Base-by-base conservation (phyloP, 441 rosid genomes). In the Pelargonium myrrhifolium region DNA sequence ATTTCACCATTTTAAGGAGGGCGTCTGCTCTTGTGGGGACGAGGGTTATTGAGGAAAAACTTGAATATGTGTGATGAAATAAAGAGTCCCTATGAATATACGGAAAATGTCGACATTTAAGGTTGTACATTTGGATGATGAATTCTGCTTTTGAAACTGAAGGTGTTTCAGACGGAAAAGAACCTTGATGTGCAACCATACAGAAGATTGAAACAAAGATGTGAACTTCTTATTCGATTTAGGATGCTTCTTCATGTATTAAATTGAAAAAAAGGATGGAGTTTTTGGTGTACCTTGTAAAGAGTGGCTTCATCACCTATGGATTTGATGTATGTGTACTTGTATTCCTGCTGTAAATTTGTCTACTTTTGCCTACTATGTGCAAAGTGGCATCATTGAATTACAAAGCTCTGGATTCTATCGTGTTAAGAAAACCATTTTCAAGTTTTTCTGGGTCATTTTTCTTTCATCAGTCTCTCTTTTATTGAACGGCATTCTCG, bases 1-100 rank as follows among this genome's bases (percentile, higher is more conserved):
- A 15, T 89, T 89, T 69, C 96, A 90, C 81, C 87, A 85, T 83
- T 93, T 93, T 65, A 85, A 78, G 85, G 96, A 89, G 70, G 97
- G 96, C 31, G 71, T 69, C 64, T 89, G 98, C 81, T 89, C 98
- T 63, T 90, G 97, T 77, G 87, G 90, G 31, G 89, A 75, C 68
- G 80, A 80, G 74, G 79, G 85, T 62, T 80, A 71, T 73, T 64
- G 78, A 75, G 71, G 71, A 74, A 78, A 74, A 73, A 58, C 24
- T 61, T 8, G 63, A 71, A 64, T 69, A 22, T 9, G 56, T 40
- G 40, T 6, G 24, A 31, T 43, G 65, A 40, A 47, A 47, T 47
- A 47, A 47, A 35, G 39, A 35, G 39, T 9, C 39, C 39, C 39
- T 35, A 35, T 6, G 9, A 35, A 35, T 35, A 35, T 35, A 35